Evolutionary conservation across 345 rosid species (phyloP), one percentile per base, ranked within the genome.

Genomic region (Passiflora organensis): DNA sequence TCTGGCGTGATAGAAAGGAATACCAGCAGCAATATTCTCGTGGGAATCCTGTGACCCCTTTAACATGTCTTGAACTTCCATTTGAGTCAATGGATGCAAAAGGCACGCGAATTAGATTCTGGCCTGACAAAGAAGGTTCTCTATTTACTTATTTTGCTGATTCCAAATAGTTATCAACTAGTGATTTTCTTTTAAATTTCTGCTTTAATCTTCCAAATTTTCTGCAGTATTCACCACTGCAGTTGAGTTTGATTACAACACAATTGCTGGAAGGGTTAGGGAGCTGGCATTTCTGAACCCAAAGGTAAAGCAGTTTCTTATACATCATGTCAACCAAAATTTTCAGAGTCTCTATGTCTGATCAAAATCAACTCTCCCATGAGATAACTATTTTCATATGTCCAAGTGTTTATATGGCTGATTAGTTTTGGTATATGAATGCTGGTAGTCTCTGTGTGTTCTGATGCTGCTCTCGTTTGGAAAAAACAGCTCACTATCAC

Each of bases 221-320:
- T 41, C 48, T 51, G 64, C 85, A 89, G 97, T 94, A 19, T 94
- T 94, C 74, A 89, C 93, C 38, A 80, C 96, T 41, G 85, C 77
- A 54, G 85, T 89, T 69, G 80, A 83, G 71, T 89, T 94, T 53
- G 99, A 94, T 64, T 79, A 89, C 74, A 76, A 76, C 74, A 87
- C 91, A 39, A 74, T 94, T 55, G 86, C 82, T 67, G 95, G 94
- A 64, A 75, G 99, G 66, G 82, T 93, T 58, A 81, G 99, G 65
- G 99, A 94, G 68, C 95, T 89, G 45, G 97, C 99, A 61, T 94
- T 94, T 62, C 66, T 94, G 46, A 94, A 94, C 66, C 97, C 99
- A 32, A 82, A 87, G 83, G 97, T 89, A 77, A 63, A 41, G 32
- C 49, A 18, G 13, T 53, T 43, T 17, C 42, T 53, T 52, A 45